Conservation (phyloP, 2,329 filamentous ascomycete genomes). For the Alternaria infectoria region DNA sequence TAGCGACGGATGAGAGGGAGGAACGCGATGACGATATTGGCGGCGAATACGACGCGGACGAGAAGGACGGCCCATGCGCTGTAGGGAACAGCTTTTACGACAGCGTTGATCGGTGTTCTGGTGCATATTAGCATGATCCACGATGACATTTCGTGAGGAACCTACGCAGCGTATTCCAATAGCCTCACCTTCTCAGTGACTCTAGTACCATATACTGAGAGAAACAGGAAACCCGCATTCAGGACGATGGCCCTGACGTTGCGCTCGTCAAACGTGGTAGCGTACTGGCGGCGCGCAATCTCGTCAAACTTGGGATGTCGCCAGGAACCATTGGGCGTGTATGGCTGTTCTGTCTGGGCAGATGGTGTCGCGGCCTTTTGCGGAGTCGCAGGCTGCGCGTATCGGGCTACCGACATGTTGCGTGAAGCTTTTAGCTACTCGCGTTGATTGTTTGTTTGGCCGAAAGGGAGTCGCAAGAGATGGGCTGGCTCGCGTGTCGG, state of each 20-base stretch:
- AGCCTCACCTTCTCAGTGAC: slow-evolving; percentile 28
- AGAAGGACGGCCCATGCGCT: slow-evolving; percentile 50
- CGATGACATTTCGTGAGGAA: not conserved
- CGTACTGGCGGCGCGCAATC: slow-evolving; percentile 80
- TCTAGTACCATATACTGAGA: slow-evolving; percentile 51
- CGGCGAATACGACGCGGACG: slow-evolving; percentile 60
- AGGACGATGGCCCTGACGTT: slow-evolving; percentile 74
- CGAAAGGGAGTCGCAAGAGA: not conserved
- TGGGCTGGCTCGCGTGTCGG: not conserved
- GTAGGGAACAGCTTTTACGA: slow-evolving; percentile 46
- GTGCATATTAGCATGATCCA: slow-evolving; percentile 15
- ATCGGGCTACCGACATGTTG: slow-evolving; percentile 26
- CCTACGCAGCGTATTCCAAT: slow-evolving; percentile 33
- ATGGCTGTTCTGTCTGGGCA: slow-evolving; percentile 30
- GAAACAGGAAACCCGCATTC: slow-evolving; percentile 66
- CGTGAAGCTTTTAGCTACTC: slow-evolving; percentile 3
- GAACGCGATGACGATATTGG: slow-evolving; percentile 73
- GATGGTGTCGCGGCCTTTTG: slow-evolving; percentile 32
- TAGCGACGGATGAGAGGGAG: slow-evolving; percentile 72
- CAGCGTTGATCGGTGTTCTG: slow-evolving; percentile 47
- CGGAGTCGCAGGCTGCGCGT: slow-evolving; percentile 29
- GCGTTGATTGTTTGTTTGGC: slow-evolving; percentile 17
- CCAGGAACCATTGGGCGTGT: slow-evolving; percentile 74
- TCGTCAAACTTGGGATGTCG: slow-evolving; percentile 87
- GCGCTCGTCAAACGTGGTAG: slow-evolving; percentile 76